A percentile compares a stretch with the other conserved stretches of the same genome.
Evolutionary conservation across 805 yeast genomes (phyloP).

Genomic region (Lachancea fermentati): DNA sequence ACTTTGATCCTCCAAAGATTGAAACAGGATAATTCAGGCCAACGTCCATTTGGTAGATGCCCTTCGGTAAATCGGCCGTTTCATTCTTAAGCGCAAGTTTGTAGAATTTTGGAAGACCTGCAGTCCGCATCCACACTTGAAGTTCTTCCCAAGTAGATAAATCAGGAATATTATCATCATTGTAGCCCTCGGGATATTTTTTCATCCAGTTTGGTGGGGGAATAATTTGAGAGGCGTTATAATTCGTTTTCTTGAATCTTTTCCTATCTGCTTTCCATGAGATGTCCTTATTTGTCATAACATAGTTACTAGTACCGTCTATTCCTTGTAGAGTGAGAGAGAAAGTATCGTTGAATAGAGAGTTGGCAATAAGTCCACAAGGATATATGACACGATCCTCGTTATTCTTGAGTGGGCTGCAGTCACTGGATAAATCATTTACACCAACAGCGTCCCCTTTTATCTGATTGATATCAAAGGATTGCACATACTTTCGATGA

Average conservation of each 20-base stretch:
- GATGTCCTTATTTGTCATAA: slow-evolving; percentile 49
- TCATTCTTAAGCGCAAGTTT: slow-evolving; percentile 76
- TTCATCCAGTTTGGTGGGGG: slow-evolving; percentile 85
- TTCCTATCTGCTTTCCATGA: slow-evolving; percentile 68
- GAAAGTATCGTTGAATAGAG: slow-evolving; percentile 73
- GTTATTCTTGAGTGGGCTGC: slow-evolving; percentile 33
- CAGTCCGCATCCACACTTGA: slow-evolving; percentile 90
- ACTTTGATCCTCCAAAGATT: slow-evolving; percentile 83
- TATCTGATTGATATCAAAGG: slow-evolving; percentile 75
- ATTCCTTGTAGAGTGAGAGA: slow-evolving; percentile 39
- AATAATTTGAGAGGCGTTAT: slow-evolving; percentile 53
- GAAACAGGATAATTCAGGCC: slow-evolving; percentile 78
- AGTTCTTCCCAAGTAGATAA: slow-evolving; percentile 60
- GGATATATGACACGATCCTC: slow-evolving; percentile 53
- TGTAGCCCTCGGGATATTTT: slow-evolving; percentile 68
- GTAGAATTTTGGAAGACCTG: slow-evolving; percentile 85
- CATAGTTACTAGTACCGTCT: slow-evolving; percentile 32
- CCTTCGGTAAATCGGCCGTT: slow-evolving; percentile 47
- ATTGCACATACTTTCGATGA: slow-evolving; percentile 87
- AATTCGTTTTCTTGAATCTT: slow-evolving; percentile 58
- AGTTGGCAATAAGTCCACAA: slow-evolving; percentile 79
- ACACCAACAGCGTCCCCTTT: slow-evolving; percentile 64
- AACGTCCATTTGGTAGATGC: slow-evolving; percentile 64
- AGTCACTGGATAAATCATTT: slow-evolving; percentile 41
- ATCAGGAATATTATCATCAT: slow-evolving; percentile 63